Evolutionary conservation across 2,329 filamentous ascomycete genomes (phyloP).

Genomic region (Trichoderma sp.): DNA sequence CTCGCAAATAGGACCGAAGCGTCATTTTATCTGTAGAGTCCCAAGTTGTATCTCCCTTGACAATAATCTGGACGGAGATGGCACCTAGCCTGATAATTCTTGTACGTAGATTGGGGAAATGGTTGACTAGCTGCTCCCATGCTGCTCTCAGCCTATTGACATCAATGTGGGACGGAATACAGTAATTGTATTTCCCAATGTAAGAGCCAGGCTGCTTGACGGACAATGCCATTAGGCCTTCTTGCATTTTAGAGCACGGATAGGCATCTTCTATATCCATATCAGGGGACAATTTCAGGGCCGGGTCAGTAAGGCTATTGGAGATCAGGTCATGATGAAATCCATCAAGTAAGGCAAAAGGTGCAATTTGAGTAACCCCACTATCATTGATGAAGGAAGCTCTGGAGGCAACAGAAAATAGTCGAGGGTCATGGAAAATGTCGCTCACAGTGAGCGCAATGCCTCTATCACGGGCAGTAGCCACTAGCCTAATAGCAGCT

Average conservation of each 20-base stretch:
- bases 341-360: neutral
- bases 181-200: neutral
- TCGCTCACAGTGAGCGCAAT: neutral
- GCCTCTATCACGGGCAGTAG: neutral
- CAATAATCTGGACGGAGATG: neutral
- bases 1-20: neutral
- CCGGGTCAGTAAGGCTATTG: neutral
- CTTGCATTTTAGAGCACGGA: neutral
- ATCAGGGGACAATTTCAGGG: neutral
- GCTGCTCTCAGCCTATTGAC: neutral
- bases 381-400: neutral
- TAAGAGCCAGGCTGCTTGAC: neutral
- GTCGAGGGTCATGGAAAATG: neutral
- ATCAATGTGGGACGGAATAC: neutral
- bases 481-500: constrained; percentile 13
- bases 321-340: neutral
- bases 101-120: neutral
- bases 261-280: neutral
- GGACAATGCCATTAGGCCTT: neutral
- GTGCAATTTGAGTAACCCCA: neutral
- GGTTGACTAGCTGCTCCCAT: neutral
- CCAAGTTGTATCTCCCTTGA: neutral
- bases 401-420: neutral
- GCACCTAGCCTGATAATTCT: neutral
- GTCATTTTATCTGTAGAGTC: neutral